Percentiles rank a stretch among this genome's conserved stretches.
Conservation (phyloP, 2,329 filamentous ascomycete genomes). For the Lomentospora prolificans region DNA sequence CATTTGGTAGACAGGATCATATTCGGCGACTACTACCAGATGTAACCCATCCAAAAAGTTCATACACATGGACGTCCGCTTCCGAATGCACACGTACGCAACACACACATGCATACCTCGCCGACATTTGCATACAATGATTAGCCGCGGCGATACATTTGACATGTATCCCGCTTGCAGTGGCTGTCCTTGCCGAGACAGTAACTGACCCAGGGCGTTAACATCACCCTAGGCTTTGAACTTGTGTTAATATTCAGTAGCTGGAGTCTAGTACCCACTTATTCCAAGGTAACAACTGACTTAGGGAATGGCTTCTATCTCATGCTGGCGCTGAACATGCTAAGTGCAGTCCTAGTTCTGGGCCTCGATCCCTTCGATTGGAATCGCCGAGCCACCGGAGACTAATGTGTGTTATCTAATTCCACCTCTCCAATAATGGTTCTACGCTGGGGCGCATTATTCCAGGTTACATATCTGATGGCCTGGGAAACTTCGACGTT, state of each 20-base stretch:
- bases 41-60: background rate
- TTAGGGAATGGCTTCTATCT: constrained; percentile 19
- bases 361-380: no score
- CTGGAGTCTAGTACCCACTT: constrained; percentile 21
- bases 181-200: background rate
- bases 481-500: constrained; percentile 69
- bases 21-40: no score
- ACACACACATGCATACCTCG: background rate
- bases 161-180: background rate
- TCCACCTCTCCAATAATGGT: constrained; percentile 73
- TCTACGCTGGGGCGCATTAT: constrained; percentile 68
- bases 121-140: background rate
- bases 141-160: background rate
- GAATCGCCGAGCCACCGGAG: no score
- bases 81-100: background rate
- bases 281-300: constrained; percentile 15
- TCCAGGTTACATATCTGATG: constrained; percentile 67
- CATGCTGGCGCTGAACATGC: constrained; percentile 22
- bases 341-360: no score
- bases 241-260: constrained; percentile 21
- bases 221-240: constrained; percentile 17
- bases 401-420: no score
- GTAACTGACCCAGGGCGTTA: background rate
- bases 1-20: background rate
- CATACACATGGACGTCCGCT: background rate